phyloP scores from a whole-genome alignment of 768 basidiomycete genomes.

The Pseudohyphozyma bogoriensis region DNA sequence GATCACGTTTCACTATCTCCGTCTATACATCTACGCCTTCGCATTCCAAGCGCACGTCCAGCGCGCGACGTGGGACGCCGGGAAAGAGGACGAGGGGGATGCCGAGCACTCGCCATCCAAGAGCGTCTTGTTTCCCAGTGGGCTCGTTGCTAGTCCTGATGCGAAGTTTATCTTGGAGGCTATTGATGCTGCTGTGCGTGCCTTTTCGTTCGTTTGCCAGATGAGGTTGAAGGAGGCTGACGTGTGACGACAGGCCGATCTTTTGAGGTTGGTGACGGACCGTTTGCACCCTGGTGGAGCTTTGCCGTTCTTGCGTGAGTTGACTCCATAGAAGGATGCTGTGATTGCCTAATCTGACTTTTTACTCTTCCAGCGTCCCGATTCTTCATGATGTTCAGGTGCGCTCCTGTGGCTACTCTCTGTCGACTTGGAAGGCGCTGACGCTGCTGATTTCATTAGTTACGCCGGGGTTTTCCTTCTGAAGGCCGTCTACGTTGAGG shows the following conservation, averaged over 20 bases:
- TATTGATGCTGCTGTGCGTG: conserved; percentile 24
- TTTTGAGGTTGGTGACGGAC: conserved; percentile 25
- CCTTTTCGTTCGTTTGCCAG: not conserved
- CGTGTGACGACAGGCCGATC: conserved; percentile 8
- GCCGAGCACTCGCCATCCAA: too few species aligned
- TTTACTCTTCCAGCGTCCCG: not conserved
- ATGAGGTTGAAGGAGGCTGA: too few species aligned
- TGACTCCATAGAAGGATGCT: conserved; percentile 21
- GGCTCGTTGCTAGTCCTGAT: conserved; percentile 21
- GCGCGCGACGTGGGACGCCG: not conserved
- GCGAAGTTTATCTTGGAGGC: too few species aligned
- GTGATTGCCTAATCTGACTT: not conserved
- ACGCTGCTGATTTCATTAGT: too few species aligned
- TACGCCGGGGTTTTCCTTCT: conserved; percentile 30
- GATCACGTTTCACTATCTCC: conserved; percentile 19
- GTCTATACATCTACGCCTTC: conserved; percentile 24
- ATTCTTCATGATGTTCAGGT: not conserved
- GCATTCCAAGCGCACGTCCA: conserved; percentile 28
- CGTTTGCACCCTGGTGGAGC: conserved; percentile 28
- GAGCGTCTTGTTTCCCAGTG: conserved; percentile 18
- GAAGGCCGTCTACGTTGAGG: conserved; percentile 28
- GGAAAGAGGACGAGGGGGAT: too few species aligned
- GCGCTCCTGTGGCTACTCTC: too few species aligned
- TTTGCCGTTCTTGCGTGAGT: conserved; percentile 25
- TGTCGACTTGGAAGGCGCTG: too few species aligned